Base-by-base conservation (phyloP, 495 filamentous ascomycete genomes). In the Neurospora intermedia region DNA sequence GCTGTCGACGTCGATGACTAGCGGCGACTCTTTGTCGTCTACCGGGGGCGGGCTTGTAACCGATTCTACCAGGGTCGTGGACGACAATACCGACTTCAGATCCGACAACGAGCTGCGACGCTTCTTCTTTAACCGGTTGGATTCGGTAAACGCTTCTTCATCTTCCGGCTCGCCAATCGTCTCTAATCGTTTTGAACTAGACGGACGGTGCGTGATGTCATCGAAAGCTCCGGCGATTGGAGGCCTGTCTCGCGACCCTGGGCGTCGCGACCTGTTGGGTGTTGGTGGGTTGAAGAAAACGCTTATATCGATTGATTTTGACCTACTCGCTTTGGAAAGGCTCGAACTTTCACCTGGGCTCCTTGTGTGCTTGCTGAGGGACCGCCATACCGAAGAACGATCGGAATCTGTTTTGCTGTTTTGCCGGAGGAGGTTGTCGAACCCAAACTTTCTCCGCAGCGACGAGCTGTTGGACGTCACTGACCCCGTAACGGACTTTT, bases 21-120 rank as follows among this genome's bases (percentile, higher is more conserved):
- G 27, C 23, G 54, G 27, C 13, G 15, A 15, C 27, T 66, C 54
- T 66, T 66, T 66, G 27, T 66, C 54, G 54, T 35, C 54, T 8
- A 66, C 54, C 54, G 54, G 54, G 54, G 54, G 54, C 27, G 54
- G 54, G 54, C 54, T 66, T 35, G 79, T 75, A 27, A 72, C 72
- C 6, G 80, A 78, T 46, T 83, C 84, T 66, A 84, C 84, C 9
- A 88, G 75, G 59, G 78, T 85, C 10, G 84, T 77, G 10, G 82
- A 78, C 15, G 81, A 84, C 79, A 91, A 88, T 6, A 87, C 83
- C 54, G 84, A 85, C 77, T 92, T 92, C 39, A 99, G 83, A 78
- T 99, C 96, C 18, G 94, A 97, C 31, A 99, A 82, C 31, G 95
- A 98, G 81, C 94, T 97, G 76, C 96, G 90, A 74, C 96, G 87